These are phyloP conservation scores for Myriosclerotinia scirpicola DNA, from an alignment of 2,329 filamentous ascomycete species.

Conservation along the genomic window DNA sequence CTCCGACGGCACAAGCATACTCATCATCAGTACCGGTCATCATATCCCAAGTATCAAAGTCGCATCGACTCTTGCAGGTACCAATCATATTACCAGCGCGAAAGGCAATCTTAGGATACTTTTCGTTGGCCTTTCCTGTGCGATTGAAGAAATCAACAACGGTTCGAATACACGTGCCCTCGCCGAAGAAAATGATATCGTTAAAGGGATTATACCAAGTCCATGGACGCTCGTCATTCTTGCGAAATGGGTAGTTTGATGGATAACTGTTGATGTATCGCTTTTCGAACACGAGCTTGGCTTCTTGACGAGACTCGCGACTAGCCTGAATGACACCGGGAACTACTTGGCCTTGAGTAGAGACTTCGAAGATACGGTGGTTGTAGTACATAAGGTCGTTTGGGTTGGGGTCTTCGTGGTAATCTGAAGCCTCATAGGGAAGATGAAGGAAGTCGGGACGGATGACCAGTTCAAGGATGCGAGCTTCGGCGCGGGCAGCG, in stretches of 20 bases:
- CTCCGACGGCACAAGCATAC: rapidly evolving
- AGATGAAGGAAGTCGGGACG: background rate
- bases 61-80: background rate
- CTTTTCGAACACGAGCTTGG: background rate
- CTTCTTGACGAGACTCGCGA: background rate
- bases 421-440: rapidly evolving
- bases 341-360: background rate
- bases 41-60: background rate
- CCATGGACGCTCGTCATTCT: background rate
- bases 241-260: rapidly evolving
- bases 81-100: background rate
- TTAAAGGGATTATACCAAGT: background rate
- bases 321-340: background rate
- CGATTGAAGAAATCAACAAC: background rate
- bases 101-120: background rate
- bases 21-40: background rate
- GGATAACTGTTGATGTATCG: background rate
- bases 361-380: background rate
- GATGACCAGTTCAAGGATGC: background rate
- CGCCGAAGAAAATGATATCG: background rate
- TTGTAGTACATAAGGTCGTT: background rate
- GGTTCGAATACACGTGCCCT: background rate
- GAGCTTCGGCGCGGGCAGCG: background rate
- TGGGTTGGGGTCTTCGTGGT: background rate
- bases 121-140: background rate